Base-by-base conservation (phyloP, 345 rosid species). In the Aurinia saxatilis region DNA sequence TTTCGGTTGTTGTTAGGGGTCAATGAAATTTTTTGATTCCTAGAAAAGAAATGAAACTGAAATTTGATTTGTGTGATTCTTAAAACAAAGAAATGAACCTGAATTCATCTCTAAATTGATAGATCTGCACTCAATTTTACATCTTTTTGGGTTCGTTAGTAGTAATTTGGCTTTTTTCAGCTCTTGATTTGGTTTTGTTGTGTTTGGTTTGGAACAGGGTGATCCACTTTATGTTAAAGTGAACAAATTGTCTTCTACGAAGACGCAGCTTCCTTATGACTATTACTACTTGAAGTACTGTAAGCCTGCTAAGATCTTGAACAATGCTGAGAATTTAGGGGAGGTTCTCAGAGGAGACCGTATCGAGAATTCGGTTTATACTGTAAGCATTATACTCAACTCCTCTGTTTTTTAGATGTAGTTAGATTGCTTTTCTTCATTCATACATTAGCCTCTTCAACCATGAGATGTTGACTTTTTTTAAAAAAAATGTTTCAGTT, bases 341-440 rank as follows among this genome's bases (percentile, higher is more conserved):
- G 99, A 78, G 84, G 95, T 87, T 67, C 97, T 92, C 49, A 84
- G 97, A 54, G 98, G 98, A 56, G 98, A 92, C 68, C 92, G 98
- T 47, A 92, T 92, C 47, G 98, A 92, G 83, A 92, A 92, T 71
- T 92, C 98, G 7, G 69, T 89, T 14, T 89, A 87, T 66, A 76
- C 68, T 46, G 97, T 92, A 69, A 85, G 93, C 30, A 27, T 21
- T 21, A 2, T 21, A 27, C 3, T 3, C 27, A 18, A 48, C 50
- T 23, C 0, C 46, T n/a, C 23, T 1, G 17, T 63, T 17, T 47
- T 65, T 67, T n/a, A n/a, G n/a, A 18, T 54, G 3, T 52, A 35
- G n/a, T 27, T 21, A 45, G 37, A 30, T 15, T 14, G n/a, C 25
- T 37, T 36, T 53, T 38, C n/a, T n/a, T n/a, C n/a, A 6, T 61